Conservation (phyloP, 164 flowering plant species). For the Chloranthus sessilifolius region DNA sequence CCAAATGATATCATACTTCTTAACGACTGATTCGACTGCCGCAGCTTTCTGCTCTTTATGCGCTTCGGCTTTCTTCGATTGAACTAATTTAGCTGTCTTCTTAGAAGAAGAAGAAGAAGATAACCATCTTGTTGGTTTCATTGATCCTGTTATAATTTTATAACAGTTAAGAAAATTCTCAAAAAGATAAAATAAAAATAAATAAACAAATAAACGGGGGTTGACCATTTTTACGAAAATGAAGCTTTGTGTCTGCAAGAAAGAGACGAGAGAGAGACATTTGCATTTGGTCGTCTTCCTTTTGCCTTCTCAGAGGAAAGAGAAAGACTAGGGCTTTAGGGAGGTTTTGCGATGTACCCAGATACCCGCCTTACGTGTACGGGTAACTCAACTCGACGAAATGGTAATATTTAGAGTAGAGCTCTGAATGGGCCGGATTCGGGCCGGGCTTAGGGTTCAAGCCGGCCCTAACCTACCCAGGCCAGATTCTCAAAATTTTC, state of each 20-base stretch:
- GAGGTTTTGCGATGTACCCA: too few species aligned
- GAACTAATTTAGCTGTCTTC: slow-evolving; percentile 1
- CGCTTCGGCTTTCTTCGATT: slow-evolving; percentile 12
- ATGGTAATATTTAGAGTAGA: too few species aligned
- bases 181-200: neutral
- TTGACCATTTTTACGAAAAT: slow-evolving; percentile 15
- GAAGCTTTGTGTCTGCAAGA: slow-evolving; percentile 6
- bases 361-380: too few species aligned
- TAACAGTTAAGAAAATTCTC: neutral
- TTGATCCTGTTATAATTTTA: slow-evolving; percentile 11
- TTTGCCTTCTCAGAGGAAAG: too few species aligned
- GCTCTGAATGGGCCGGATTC: too few species aligned
- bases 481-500: too few species aligned
- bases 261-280: slow-evolving; percentile 24
- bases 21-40: slow-evolving; percentile 6
- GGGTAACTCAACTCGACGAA: too few species aligned
- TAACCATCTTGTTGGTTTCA: slow-evolving; percentile 5
- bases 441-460: too few species aligned
- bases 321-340: neutral
- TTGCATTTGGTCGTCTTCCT: too few species aligned
- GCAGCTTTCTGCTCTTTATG: slow-evolving; percentile 6
- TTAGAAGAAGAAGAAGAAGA: slow-evolving; percentile 5
- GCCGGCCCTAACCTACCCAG: too few species aligned
- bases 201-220: neutral
- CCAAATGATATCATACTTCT: slow-evolving; percentile 10